Evolutionary conservation across 2,329 filamentous ascomycete genomes (phyloP), one percentile per base, ranked within the genome.

Genomic region (Penicillium freii): DNA sequence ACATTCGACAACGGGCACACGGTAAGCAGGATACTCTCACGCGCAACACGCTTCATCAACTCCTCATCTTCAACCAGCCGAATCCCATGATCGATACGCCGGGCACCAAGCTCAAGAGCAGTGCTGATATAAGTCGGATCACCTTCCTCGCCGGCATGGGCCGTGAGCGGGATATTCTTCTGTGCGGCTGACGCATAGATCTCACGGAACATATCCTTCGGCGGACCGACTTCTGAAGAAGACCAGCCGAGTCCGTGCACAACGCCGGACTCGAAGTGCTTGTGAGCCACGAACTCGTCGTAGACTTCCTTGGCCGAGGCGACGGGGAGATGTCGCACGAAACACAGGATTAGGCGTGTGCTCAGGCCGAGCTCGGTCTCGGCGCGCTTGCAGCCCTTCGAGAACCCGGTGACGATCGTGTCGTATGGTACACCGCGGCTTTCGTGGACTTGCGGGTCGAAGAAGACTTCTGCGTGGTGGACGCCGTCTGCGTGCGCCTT

Each of bases 381-480:
- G 1, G 89, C 89, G 23, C 84, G 81, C 53, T 74, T 68, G 64
- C 86, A 82, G 1, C 87, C 89, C 1, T 79, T 78, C 0, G 75
- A 76, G 65, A 91, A 85, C 3, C 89, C 90, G 3, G 73, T 69
- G 4, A 91, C 80, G 23, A 92, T 81, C 2, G 83, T 87, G 17
- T 81, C 76, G 68, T 90, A 87, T 8, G 79, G 63, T 4, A 92
- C 75, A 5, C 86, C 86, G 19, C 88, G 82, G 13, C 75, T 76
- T 5, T 84, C 82, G 72, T 92, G 90, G 1, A 87, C 88, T 73
- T 92, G 89, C 1, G 89, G 89, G 71, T 92, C 90, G 75, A 92
- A 92, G 77, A 91, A 92, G 62, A 91, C 81, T 72, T 92, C 89
- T 15, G 87, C 87, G 68, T 92, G 89, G 48, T 83, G 80, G 1